Evolutionary conservation across 495 filamentous ascomycete species (phyloP).

Genomic region (Pyrenula aspistea): DNA sequence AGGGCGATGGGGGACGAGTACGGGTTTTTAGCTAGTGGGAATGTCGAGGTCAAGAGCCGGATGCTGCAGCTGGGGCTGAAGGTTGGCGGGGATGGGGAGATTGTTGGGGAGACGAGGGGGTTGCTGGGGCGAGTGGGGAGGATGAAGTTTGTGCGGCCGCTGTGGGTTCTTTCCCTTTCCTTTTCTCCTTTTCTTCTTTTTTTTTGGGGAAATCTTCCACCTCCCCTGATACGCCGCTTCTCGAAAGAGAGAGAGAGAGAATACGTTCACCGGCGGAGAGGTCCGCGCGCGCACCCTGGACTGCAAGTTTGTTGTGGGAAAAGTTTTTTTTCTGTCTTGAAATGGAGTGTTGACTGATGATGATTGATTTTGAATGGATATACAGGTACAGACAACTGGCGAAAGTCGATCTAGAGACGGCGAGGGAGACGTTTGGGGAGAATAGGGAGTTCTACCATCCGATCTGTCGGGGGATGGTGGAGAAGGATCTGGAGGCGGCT

Average conservation of each 20-base stretch:
- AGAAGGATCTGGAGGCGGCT: conserved; percentile 54
- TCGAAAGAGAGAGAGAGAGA: too few relatives aligned
- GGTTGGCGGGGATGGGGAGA: conserved; percentile 42
- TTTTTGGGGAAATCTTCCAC: background rate
- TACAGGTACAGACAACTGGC: conserved; percentile 53
- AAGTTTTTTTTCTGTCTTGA: too few relatives aligned
- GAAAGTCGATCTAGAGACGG: conserved; percentile 58
- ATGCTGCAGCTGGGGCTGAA: conserved; percentile 69
- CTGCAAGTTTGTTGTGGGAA: too few relatives aligned
- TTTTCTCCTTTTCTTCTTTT: background rate
- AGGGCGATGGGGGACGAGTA: conserved; percentile 63
- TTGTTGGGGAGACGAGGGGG: conserved; percentile 57
- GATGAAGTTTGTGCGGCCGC: conserved; percentile 91
- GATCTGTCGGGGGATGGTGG: conserved; percentile 71
- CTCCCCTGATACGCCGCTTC: too few relatives aligned
- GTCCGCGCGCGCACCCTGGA: too few relatives aligned
- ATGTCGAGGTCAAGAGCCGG: conserved; percentile 72
- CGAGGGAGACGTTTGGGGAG: conserved; percentile 72
- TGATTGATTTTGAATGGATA: background rate
- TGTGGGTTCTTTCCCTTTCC: conserved; percentile 30
- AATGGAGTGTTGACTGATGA: too few relatives aligned
- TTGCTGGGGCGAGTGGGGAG: conserved; percentile 72
- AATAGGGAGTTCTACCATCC: conserved; percentile 91
- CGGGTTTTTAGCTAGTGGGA: conserved; percentile 52
- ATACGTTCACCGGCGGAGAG: background rate